Conservation (phyloP, 306 rosid species). For the Citrullus mucosospermus region DNA sequence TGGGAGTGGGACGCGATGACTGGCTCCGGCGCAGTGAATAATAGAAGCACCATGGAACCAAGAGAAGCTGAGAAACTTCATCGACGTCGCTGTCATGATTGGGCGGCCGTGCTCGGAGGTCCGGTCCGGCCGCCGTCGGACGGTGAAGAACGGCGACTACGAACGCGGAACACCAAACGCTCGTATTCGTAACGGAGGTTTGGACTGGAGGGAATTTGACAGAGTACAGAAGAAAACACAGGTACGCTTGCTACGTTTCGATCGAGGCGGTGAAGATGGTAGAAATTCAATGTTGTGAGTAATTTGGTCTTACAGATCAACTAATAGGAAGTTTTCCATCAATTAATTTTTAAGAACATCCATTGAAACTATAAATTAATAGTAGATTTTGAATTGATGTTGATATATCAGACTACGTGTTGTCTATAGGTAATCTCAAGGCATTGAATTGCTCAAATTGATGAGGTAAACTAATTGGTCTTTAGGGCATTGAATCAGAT, state of each 20-base stretch:
- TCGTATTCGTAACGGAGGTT: slow-evolving; percentile 4
- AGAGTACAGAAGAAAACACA: slow-evolving; percentile 7
- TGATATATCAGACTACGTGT: background rate
- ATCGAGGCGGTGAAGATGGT: background rate
- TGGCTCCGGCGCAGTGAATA: too few species aligned
- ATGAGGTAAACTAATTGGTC: background rate
- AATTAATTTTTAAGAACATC: background rate
- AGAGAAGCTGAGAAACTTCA: background rate
- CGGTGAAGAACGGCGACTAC: background rate
- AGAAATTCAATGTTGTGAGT: background rate
- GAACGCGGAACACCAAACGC: background rate
- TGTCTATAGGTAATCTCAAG: background rate
- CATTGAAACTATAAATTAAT: slow-evolving; percentile 2
- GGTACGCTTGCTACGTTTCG: background rate
- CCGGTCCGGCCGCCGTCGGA: background rate
- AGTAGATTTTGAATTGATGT: background rate
- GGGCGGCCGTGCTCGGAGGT: background rate
- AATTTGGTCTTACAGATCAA: background rate
- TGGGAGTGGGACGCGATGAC: too few species aligned
- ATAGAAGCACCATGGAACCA: slow-evolving; percentile 13
- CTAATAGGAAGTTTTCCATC: background rate
- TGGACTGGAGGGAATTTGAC: slow-evolving; percentile 8
- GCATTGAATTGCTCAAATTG: background rate
- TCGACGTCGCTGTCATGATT: background rate
- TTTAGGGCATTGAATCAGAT: background rate